Percentiles rank a stretch among this genome's conserved stretches.
Evolutionary conservation across 2,329 filamentous ascomycete genomes (phyloP).

Genomic region (Xylariomycetidae sp.): DNA sequence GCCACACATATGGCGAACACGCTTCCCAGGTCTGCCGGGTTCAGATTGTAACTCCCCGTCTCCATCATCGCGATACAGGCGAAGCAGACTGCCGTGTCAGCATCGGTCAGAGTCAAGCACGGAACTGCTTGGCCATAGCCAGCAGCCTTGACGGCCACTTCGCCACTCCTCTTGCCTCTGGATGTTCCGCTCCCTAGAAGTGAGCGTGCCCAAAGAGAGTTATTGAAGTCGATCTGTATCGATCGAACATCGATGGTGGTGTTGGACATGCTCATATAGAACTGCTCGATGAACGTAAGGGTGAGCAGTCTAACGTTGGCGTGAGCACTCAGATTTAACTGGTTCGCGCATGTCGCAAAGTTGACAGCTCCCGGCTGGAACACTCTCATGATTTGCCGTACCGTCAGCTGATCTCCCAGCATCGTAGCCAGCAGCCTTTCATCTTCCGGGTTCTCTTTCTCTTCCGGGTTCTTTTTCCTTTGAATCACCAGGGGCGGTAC

Average conservation of each 20-base stretch:
- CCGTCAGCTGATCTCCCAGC: background rate
- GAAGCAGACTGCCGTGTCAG: conserved; percentile 6
- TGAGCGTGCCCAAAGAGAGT: conserved; percentile 1
- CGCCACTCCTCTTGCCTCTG: too few relatives aligned
- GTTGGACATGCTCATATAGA: conserved; percentile 1
- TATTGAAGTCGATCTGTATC: background rate
- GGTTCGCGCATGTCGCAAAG: conserved; percentile 3
- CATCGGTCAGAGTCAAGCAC: background rate
- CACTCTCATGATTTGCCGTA: background rate
- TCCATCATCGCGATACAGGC: conserved; percentile 11
- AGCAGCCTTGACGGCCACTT: too few relatives aligned
- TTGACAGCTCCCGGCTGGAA: conserved; percentile 3
- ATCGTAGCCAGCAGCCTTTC: too few relatives aligned
- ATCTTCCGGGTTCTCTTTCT: too few relatives aligned
- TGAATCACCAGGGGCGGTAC: too few relatives aligned
- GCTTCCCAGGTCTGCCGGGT: conserved; percentile 1
- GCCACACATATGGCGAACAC: conserved; percentile 8
- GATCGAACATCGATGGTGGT: conserved; percentile 6
- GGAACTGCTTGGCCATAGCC: background rate
- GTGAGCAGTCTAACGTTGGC: background rate
- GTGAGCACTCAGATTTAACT: background rate
- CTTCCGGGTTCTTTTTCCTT: background rate
- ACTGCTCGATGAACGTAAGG: conserved; percentile 1
- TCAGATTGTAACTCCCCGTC: conserved; percentile 7
- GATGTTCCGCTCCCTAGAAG: too few relatives aligned